Conservation (phyloP, 2,329 filamentous ascomycete genomes). For the Diaporthe capsici region DNA sequence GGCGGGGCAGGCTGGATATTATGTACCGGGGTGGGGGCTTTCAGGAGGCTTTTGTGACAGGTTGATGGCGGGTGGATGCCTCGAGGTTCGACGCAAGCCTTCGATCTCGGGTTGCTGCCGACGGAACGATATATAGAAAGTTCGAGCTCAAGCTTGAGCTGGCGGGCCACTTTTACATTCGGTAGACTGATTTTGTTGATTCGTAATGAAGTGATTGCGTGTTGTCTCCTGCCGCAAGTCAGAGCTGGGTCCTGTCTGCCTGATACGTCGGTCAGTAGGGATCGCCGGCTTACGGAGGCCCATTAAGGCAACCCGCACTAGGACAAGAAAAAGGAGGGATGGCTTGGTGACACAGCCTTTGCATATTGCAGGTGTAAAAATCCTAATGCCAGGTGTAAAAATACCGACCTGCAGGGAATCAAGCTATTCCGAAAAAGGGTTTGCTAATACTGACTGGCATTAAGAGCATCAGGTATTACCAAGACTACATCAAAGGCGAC, state of each 20-base stretch:
- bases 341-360: neutral
- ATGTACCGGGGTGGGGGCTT: neutral
- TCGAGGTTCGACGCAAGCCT: neutral
- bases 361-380: neutral
- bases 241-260: no score
- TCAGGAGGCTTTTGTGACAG: neutral
- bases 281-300: neutral
- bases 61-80: neutral
- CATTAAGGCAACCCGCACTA: slow-evolving; percentile 11
- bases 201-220: no score
- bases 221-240: neutral
- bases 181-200: no score
- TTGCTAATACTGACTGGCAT: no score
- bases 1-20: neutral
- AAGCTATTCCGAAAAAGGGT: neutral
- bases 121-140: no score
- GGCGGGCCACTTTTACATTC: no score
- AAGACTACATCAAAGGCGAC: no score
- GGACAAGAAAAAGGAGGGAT: neutral
- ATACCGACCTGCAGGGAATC: neutral
- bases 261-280: no score
- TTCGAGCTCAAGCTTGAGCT: no score
- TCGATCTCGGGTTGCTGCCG: neutral
- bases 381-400: slow-evolving; percentile 4
- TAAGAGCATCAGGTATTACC: no score